These are phyloP conservation scores for Solanum paucissectum DNA, from an alignment of 257 asterid genomes.

Conservation along the genomic window DNA sequence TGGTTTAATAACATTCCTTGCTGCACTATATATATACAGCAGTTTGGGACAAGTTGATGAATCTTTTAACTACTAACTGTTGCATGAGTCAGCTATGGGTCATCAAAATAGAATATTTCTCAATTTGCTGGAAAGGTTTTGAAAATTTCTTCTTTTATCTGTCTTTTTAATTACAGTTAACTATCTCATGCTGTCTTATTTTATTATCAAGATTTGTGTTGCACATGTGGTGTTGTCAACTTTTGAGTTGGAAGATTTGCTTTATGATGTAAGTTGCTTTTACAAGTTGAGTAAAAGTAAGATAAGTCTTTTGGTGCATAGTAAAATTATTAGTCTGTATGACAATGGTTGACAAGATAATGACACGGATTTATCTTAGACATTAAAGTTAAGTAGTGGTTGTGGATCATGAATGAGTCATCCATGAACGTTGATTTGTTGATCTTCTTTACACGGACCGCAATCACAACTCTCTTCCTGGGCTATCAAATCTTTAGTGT, in stretches of 20 bases:
- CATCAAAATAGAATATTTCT: neutral
- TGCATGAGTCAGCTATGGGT: constrained; percentile 1
- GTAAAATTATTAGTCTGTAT: neutral
- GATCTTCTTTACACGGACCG: no score
- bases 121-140: neutral
- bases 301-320: neutral
- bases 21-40: neutral
- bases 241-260: no score
- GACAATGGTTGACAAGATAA: neutral
- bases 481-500: no score
- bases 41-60: no score
- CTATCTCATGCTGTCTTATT: no score
- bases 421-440: neutral
- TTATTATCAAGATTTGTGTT: no score
- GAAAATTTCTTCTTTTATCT: no score
- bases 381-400: neutral
- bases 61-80: neutral
- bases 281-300: neutral
- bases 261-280: no score
- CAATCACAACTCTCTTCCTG: no score
- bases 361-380: neutral
- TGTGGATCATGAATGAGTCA: neutral
- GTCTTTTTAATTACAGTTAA: no score
- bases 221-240: no score
- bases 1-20: neutral